These are phyloP conservation scores for Fusarium albosuccineum DNA, from an alignment of 2,329 filamentous ascomycete species.

Conservation along the genomic window DNA sequence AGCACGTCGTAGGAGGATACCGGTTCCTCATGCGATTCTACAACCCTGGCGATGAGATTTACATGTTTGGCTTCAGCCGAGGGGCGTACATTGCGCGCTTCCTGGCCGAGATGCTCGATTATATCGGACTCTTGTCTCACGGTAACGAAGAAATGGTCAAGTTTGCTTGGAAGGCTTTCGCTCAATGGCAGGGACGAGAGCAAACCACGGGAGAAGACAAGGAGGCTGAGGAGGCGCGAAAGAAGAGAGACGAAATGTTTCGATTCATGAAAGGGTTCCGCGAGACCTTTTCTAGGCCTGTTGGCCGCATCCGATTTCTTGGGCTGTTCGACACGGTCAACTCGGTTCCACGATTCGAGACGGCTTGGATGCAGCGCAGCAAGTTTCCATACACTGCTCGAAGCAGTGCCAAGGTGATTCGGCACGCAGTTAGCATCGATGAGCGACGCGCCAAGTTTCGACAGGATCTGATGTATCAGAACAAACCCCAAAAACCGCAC, in stretches of 20 bases:
- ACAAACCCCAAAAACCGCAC: conserved; percentile 29
- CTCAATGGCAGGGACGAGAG: conserved; percentile 76
- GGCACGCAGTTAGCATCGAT: conserved; percentile 78
- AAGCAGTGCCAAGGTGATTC: conserved; percentile 70
- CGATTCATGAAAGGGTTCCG: conserved; percentile 83
- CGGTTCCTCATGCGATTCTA: conserved; percentile 83
- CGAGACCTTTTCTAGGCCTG: conserved; percentile 83
- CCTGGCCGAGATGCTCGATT: conserved; percentile 86
- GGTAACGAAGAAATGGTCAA: conserved; percentile 88
- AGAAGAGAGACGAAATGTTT: conserved; percentile 70
- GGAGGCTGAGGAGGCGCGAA: conserved; percentile 57
- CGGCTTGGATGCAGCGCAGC: conserved; percentile 80
- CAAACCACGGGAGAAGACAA: conserved; percentile 58
- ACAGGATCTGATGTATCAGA: conserved; percentile 75
- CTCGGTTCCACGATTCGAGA: conserved; percentile 82
- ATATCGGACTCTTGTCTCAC: conserved; percentile 81
- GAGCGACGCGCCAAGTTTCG: conserved; percentile 79
- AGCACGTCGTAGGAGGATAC: conserved; percentile 87
- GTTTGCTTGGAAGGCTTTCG: conserved; percentile 87
- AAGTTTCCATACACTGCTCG: conserved; percentile 78
- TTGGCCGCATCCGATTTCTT: conserved; percentile 79
- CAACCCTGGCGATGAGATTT: conserved; percentile 73
- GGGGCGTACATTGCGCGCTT: conserved; percentile 81
- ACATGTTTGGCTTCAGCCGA: conserved; percentile 80
- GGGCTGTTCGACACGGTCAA: conserved; percentile 88